Conservation (phyloP, 2,329 filamentous ascomycete species). For the Paraphaeosphaeria sporulosa region DNA sequence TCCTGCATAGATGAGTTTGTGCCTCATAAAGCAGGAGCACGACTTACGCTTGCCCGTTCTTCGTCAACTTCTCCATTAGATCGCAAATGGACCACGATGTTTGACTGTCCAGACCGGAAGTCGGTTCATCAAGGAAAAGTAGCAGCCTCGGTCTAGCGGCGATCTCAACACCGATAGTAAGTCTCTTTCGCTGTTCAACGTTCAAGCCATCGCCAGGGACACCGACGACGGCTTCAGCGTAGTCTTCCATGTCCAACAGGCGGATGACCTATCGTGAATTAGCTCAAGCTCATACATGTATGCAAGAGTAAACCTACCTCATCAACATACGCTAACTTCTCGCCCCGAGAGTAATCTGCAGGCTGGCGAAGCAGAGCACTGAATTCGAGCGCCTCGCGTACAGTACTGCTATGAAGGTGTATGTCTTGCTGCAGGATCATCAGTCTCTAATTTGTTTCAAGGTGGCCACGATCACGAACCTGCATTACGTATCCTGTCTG, state of each 20-base stretch:
- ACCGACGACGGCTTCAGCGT: conserved; percentile 89
- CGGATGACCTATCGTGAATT: conserved; percentile 69
- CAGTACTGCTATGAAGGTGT: conserved; percentile 82
- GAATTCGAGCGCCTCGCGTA: conserved; percentile 87
- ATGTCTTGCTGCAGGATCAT: conserved; percentile 87
- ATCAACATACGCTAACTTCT: conserved; percentile 88
- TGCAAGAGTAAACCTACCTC: conserved; percentile 54
- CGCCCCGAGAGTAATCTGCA: conserved; percentile 69
- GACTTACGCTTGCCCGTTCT: conserved; percentile 70
- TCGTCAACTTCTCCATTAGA: conserved; percentile 86
- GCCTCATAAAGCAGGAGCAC: neutral
- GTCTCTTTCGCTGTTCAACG: conserved; percentile 72
- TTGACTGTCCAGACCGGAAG: conserved; percentile 90
- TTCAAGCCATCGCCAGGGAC: conserved; percentile 82
- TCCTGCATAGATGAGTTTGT: conserved; percentile 41
- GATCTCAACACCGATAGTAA: conserved; percentile 94
- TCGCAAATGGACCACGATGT: conserved; percentile 92
- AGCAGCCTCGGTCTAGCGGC: conserved; percentile 89
- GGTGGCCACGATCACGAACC: neutral
- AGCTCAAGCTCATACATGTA: neutral
- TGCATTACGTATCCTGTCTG: conserved; percentile 70
- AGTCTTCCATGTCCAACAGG: conserved; percentile 87
- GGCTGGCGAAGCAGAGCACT: conserved; percentile 87
- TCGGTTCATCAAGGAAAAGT: conserved; percentile 93
- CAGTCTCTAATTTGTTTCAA: neutral